Percentiles rank a stretch among this genome's conserved stretches.
Evolutionary conservation across 2,329 filamentous ascomycete genomes (phyloP).

Genomic region (Fusarium citri): DNA sequence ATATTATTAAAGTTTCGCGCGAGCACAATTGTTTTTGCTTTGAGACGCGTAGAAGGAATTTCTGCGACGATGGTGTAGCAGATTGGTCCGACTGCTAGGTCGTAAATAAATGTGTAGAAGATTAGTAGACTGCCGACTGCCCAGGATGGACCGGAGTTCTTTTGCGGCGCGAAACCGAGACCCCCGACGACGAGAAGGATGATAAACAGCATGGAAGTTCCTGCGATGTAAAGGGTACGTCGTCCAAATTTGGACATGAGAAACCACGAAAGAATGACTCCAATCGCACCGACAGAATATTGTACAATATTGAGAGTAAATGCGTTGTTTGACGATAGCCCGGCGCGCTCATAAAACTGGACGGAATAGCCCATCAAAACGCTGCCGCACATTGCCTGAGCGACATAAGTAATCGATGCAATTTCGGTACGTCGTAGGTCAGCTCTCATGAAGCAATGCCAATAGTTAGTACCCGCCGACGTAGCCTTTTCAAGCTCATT

Average conservation of each 20-base stretch:
- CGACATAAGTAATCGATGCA: conserved; percentile 57
- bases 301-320: conserved; percentile 56
- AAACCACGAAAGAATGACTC: conserved; percentile 59
- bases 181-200: conserved; percentile 59
- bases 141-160: conserved; percentile 55
- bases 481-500: conserved; percentile 58
- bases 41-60: conserved; percentile 58
- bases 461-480: conserved; percentile 56
- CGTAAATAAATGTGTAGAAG: conserved; percentile 58
- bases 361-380: conserved; percentile 69
- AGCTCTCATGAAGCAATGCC: conserved; percentile 60
- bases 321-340: conserved; percentile 50
- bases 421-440: conserved; percentile 61
- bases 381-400: conserved; percentile 55
- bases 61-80: conserved; percentile 84
- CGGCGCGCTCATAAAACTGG: conserved; percentile 58
- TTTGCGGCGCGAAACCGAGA: conserved; percentile 63
- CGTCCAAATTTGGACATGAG: conserved; percentile 57
- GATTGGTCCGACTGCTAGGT: conserved; percentile 61
- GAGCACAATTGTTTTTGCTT: conserved; percentile 60
- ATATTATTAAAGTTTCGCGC: conserved; percentile 62
- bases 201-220: conserved; percentile 60
- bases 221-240: conserved; percentile 57
- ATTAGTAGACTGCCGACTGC: conserved; percentile 59
- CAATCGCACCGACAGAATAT: conserved; percentile 58